Base-by-base conservation (phyloP, 2,329 filamentous ascomycete species). In the Colletotrichum sp. region DNA sequence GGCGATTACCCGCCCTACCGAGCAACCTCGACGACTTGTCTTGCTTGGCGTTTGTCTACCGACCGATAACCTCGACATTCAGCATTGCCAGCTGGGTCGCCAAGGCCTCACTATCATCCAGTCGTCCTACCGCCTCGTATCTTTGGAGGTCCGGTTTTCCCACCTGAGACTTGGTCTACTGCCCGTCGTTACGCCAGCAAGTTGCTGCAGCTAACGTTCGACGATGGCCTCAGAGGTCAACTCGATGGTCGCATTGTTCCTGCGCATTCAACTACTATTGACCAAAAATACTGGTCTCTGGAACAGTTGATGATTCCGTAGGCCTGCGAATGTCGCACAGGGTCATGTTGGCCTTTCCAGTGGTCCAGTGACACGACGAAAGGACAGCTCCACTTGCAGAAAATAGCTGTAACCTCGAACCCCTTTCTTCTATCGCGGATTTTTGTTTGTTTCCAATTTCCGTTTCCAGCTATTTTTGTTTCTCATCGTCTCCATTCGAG, bases 401-500 rank as follows among this genome's bases (percentile, higher is more conserved):
- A 71, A 71, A 61, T 61, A 71, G 30, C 61, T 66, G 67, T 71
- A 28, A 71, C 68, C 13, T 52, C 15, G 43, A 39, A n/a, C 55
- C 27, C 69, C 56, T 52, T 28, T 61, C 52, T 48, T 52, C 27
- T 13, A 39, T 61, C 10, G 39, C 56, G 22, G 25, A n/a, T 16
- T 6, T 22, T 34, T 52, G 61, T 71, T 66, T 62, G 72, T 34
- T 66, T 62, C 36, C 25, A 16, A 34, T 43, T 28, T 52, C 16
- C 32, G 55, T 43, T 32, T 71, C 67, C 34, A 43, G 34, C 61
- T 74, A 62, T 72, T 72, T 68, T 56, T 52, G 64, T 75, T 68
- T 64, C 36, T 64, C 32, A 8, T 58, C 34, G 62, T 66, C 34
- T 34, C 39, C 27, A 36, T 58, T 25, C 12, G 12, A 32, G 28